Evolutionary conservation across 2,329 filamentous ascomycete species (phyloP).

Genomic region (Aureobasidium zeae): DNA sequence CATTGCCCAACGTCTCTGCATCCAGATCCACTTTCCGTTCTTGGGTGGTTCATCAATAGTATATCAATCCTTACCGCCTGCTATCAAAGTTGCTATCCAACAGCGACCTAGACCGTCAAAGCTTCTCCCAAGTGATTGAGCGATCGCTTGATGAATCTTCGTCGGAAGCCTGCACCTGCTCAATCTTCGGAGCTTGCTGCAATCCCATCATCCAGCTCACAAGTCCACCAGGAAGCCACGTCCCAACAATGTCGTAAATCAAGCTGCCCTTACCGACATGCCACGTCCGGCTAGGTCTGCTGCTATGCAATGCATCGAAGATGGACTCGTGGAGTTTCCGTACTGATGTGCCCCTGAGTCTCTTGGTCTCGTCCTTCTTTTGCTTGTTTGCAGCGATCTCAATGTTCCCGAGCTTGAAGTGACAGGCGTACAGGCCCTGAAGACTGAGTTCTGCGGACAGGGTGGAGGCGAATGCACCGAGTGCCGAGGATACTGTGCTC

Average conservation of each 20-base stretch:
- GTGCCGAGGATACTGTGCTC: constrained; percentile 71
- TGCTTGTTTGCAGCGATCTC: constrained; percentile 57
- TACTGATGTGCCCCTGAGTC: constrained; percentile 49
- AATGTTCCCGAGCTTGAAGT: constrained; percentile 85
- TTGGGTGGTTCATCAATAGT: too few species aligned
- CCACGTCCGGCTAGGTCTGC: constrained; percentile 51
- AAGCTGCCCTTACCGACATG: constrained; percentile 77
- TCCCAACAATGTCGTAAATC: constrained; percentile 76
- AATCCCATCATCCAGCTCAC: constrained; percentile 94
- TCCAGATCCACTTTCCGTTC: constrained; percentile 10
- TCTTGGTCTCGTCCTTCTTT: constrained; percentile 36
- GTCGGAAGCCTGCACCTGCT: constrained; percentile 27
- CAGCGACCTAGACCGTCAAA: constrained; percentile 24
- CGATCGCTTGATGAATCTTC: constrained; percentile 29
- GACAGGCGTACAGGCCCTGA: constrained; percentile 67
- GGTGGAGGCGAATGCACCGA: constrained; percentile 77
- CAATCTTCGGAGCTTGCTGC: constrained; percentile 11
- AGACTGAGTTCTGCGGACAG: constrained; percentile 70
- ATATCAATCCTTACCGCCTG: too few species aligned
- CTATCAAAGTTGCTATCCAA: background rate
- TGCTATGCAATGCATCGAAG: constrained; percentile 75
- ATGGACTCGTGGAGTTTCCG: constrained; percentile 76
- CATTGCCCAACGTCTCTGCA: constrained; percentile 4
- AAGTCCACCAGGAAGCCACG: constrained; percentile 64
- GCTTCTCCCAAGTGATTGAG: constrained; percentile 40